Evolutionary conservation across 2,329 filamentous ascomycete genomes (phyloP), one percentile per base, ranked within the genome.

Genomic region (Hymenoscyphus infarciens): DNA sequence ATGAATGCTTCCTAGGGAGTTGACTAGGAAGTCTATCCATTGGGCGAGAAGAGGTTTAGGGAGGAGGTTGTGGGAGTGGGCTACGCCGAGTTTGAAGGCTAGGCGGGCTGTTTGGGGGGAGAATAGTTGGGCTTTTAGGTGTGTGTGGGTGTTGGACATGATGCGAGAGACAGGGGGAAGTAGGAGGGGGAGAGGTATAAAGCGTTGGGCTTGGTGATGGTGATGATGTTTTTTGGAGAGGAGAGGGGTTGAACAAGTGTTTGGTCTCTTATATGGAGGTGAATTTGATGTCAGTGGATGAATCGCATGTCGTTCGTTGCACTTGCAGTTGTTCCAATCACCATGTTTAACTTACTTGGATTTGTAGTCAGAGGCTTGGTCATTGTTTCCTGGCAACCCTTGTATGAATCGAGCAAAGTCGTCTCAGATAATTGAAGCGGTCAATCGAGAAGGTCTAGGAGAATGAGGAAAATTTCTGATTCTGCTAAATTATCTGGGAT

Each of bases 71-170:
- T 61, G 53, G 4, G 53, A 29, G 25, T 61, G 59, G 5, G 59
- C 53, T 6, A 61, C 53, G 19, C 59, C 59, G 22, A 61, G n/a
- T 15, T 55, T 57, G 59, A 61, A 61, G 8, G 49, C 52, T 29
- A 55, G 19, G 13, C 33, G 33, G 8, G 33, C 16, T 35, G 19
- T 29, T 11, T 7, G 10, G 8, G 55, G 19, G n/a, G 22, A 39
- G 25, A 55, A 39, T 13, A 55, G 27, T 3, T 10, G 13, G 4
- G 16, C 7, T 27, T 42, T 42, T 27, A 42, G 16, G 13, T n/a
- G 22, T 2, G 16, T 45, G n/a, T 29, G 13, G 38, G 19, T 25
- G 10, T 42, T 19, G 7, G 56, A 15, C 56, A 42, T 39, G 45
- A 29, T 42, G 52, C 6, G 1, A 31, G 5, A 6, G 19, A 25